phyloP scores from a whole-genome alignment of 2,329 filamentous ascomycete species.

The Colletotrichum spaethianum region DNA sequence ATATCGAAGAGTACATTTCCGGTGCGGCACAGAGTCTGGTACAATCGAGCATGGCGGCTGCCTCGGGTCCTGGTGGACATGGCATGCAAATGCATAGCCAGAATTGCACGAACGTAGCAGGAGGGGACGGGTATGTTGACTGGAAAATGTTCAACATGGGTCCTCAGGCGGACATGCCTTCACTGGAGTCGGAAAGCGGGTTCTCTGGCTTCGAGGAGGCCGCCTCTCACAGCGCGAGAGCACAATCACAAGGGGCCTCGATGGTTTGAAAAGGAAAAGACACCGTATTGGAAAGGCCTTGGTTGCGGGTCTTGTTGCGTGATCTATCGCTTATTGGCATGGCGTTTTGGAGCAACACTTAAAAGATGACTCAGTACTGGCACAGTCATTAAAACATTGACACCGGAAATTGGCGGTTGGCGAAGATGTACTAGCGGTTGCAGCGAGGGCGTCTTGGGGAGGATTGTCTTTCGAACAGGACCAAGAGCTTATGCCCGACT shows the following conservation, averaged over 20 bases:
- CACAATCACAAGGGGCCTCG: not conserved
- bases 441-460: constrained; percentile 20
- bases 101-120: not conserved
- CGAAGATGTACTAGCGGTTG: not conserved
- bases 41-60: constrained; percentile 10
- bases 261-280: not conserved
- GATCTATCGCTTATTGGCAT: not conserved
- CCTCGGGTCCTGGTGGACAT: not conserved
- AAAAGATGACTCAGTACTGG: too few species aligned
- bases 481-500: not conserved
- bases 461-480: not conserved
- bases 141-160: constrained; percentile 27
- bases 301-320: not conserved
- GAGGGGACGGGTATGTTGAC: constrained; percentile 5
- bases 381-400: too few species aligned
- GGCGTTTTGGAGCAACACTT: not conserved
- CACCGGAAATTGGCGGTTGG: not conserved
- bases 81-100: not conserved
- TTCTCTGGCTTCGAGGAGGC: constrained; percentile 27
- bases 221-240: constrained; percentile 16
- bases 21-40: constrained; percentile 34
- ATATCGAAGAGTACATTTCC: constrained; percentile 40
- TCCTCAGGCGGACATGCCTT: not conserved
- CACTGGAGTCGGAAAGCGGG: constrained; percentile 4
- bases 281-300: not conserved